phyloP scores from a whole-genome alignment of 2,329 filamentous ascomycete species.

The Tolypocladium sp. region DNA sequence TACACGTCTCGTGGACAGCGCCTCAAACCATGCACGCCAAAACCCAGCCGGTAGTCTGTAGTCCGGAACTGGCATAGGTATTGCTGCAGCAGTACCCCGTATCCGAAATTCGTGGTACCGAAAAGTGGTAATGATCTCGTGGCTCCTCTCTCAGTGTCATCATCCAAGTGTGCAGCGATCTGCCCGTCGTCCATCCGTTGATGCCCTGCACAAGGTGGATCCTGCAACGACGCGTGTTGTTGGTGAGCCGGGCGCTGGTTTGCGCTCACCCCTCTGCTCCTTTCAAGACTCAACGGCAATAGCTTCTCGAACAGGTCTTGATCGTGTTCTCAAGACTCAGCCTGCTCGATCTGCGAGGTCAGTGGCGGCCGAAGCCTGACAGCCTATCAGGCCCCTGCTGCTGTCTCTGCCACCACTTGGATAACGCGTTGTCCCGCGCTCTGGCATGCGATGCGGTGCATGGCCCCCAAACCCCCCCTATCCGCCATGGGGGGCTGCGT shows the following conservation, averaged over 20 bases:
- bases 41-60: background rate
- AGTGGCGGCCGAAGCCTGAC: background rate
- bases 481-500: background rate
- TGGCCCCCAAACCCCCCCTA: background rate
- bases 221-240: background rate
- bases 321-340: background rate
- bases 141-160: background rate
- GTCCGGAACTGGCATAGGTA: background rate
- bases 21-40: background rate
- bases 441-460: background rate
- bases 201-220: background rate
- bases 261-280: background rate
- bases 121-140: background rate
- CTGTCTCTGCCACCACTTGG: background rate
- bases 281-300: background rate
- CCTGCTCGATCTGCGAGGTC: background rate
- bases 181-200: background rate
- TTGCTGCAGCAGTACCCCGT: background rate
- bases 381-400: background rate
- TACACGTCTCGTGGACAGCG: background rate
- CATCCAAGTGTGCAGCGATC: background rate
- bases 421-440: background rate
- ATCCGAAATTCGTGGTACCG: background rate
- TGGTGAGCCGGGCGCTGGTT: background rate
- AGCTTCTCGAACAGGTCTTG: background rate